Evolutionary conservation across 108 stramenopile genomes (phyloP), one percentile per base, ranked within the genome.

Genomic region (Nitzschia sp.): DNA sequence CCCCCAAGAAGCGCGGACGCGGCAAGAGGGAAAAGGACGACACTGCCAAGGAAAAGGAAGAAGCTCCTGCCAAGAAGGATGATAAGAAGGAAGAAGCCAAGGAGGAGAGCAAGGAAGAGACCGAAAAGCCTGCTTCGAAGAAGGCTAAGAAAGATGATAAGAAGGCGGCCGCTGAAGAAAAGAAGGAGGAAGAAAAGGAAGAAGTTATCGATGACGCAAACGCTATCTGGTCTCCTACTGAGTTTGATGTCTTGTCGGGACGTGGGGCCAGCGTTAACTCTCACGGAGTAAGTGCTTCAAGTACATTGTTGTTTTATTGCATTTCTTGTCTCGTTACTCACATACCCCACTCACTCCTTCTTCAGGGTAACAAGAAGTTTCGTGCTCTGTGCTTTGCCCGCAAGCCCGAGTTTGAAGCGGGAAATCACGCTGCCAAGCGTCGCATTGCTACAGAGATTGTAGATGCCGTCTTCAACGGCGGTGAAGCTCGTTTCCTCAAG

Each of bases 251-350:
- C 1, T 75, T 91, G 6, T 64, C 33, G 27, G 90, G 90, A 17
- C 76, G 90, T 23, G 87, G 87, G 9, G 90, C 90, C n/a, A 80
- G 69, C n/a, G 76, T 86, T 25, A 91, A 91, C 74, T 72, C 68
- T 51, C 87, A 86, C 9, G 61, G 42, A 24, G 61, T 62, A 62
- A 42, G 61, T 57, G 2, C 49, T 5, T 9, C 4, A 21, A 4
- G 4, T 5, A 19, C 49, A 31, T 57, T 57, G 56, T n/a, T 5
- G 8, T 5, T 53, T 6, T n/a, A 53, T 53, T n/a, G 6, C 4
- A 23, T 53, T 8, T n/a, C 19, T 53, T 53, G 13, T 53, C 51
- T 53, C 21, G 8, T 15, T n/a, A 4, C 15, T 9, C 42, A n/a
- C n/a, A n/a, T n/a, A n/a, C n/a, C n/a, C n/a, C n/a, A n/a, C n/a